These are phyloP conservation scores for Fraxinus angustifolia DNA, from an alignment of 305 asterid genomes.

Conservation along the genomic window DNA sequence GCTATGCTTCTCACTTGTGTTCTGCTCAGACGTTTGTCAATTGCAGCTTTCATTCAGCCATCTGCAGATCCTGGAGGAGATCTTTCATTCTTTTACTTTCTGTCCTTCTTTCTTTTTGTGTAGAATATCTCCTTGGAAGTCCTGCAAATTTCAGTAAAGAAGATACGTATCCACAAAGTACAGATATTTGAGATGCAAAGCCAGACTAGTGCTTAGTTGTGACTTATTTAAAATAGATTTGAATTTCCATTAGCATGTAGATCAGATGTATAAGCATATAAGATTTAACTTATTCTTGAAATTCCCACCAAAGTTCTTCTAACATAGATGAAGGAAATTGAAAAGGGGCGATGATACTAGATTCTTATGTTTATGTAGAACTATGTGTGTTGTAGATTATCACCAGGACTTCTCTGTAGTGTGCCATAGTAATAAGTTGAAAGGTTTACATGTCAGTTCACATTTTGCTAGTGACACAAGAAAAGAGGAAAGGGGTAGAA, in stretches of 20 bases:
- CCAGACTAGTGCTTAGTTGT: neutral
- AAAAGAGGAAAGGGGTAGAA: neutral
- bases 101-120: neutral
- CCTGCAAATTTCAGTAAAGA: neutral
- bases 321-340: neutral
- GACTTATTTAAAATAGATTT: neutral
- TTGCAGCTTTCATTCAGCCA: neutral
- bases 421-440: slow-evolving; percentile 4
- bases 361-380: neutral
- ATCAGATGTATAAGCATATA: neutral
- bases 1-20: neutral
- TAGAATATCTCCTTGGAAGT: neutral
- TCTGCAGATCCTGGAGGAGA: neutral
- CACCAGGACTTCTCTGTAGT: neutral
- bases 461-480: neutral
- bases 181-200: neutral
- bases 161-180: neutral
- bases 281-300: slow-evolving; percentile 7
- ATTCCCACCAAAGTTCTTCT: neutral
- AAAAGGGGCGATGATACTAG: neutral
- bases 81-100: neutral
- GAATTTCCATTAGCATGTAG: neutral
- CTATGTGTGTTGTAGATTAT: neutral
- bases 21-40: neutral
- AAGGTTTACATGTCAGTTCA: neutral